phyloP scores from a whole-genome alignment of 2,329 filamentous ascomycete species.

The Coniella lustricola region DNA sequence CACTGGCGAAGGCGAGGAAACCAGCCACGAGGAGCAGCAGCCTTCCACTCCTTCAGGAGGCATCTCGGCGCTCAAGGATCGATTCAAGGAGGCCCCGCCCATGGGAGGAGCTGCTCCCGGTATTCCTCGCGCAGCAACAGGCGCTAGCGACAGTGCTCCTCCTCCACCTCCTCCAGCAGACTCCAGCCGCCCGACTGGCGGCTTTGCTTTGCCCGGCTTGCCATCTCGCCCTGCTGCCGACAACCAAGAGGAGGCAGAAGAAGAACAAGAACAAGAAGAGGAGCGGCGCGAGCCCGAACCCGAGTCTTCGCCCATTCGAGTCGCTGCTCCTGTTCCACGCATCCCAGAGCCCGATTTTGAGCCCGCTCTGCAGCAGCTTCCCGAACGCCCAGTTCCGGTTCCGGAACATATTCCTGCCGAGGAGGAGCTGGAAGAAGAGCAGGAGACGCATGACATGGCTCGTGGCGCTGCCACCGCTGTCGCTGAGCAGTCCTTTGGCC shows the following conservation, averaged over 20 bases:
- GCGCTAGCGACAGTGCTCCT: constrained; percentile 38
- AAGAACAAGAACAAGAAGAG: constrained; percentile 45
- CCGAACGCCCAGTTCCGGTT: constrained; percentile 54
- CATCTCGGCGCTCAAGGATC: constrained; percentile 70
- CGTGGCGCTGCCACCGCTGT: constrained; percentile 54
- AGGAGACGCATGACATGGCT: constrained; percentile 45
- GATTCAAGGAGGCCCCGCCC: constrained; percentile 70
- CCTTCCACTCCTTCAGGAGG: constrained; percentile 50
- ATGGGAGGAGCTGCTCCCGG: constrained; percentile 46
- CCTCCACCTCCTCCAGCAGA: constrained; percentile 54
- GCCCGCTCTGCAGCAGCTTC: constrained; percentile 41
- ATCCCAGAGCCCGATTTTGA: constrained; percentile 47
- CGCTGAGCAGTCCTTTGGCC: constrained; percentile 38
- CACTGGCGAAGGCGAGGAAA: constrained; percentile 48
- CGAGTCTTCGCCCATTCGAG: constrained; percentile 68
- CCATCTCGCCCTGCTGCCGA: constrained; percentile 51
- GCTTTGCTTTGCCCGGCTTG: constrained; percentile 72
- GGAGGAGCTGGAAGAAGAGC: constrained; percentile 58
- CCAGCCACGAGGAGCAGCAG: constrained; percentile 43
- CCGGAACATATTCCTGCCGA: constrained; percentile 57
- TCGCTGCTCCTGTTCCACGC: constrained; percentile 78
- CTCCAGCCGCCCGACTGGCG: constrained; percentile 64
- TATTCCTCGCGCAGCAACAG: constrained; percentile 28
- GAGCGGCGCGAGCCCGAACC: constrained; percentile 34
- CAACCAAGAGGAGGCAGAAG: constrained; percentile 50